Percentiles rank a stretch among this genome's conserved stretches.
Evolutionary conservation across 768 basidiomycete genomes (phyloP).

Genomic region (Rhodosporidiobolus odoratus): DNA sequence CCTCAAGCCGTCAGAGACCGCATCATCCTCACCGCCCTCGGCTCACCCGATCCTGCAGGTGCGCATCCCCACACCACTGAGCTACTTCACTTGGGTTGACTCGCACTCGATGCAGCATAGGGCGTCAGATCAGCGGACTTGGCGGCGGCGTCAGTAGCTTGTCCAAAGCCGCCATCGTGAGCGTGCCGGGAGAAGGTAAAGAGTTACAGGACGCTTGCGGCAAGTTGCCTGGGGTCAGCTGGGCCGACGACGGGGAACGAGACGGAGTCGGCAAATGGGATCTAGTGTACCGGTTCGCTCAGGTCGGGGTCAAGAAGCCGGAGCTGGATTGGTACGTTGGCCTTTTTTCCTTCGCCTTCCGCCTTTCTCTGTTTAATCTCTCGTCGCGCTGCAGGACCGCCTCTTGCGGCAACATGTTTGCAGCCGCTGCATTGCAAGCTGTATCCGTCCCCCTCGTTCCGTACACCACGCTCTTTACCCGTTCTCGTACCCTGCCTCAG

Average conservation of each 20-base stretch:
- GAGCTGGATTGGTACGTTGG: constrained; percentile 34
- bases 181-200: constrained; percentile 20
- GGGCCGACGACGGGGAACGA: constrained; percentile 31
- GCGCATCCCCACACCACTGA: not conserved
- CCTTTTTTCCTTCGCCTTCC: not conserved
- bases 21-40: constrained; percentile 31
- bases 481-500: constrained; percentile 6
- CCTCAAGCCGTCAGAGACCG: constrained; percentile 13
- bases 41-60: constrained; percentile 32
- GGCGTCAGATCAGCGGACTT: constrained; percentile 14
- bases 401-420: constrained; percentile 36
- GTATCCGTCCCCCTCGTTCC: constrained; percentile 16
- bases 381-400: constrained; percentile 4
- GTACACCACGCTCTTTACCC: constrained; percentile 32
- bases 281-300: constrained; percentile 35
- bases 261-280: constrained; percentile 14
- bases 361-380: not conserved
- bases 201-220: constrained; percentile 11
- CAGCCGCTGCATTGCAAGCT: constrained; percentile 18
- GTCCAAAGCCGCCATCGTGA: constrained; percentile 27
- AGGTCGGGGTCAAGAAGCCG: constrained; percentile 28
- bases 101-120: not conserved
- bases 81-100: not conserved
- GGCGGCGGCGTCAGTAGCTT: constrained; percentile 28
- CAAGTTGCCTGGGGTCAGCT: constrained; percentile 13